Evolutionary conservation across 75 land plant species (phyloP).

Genomic region (Larix kaempferi): DNA sequence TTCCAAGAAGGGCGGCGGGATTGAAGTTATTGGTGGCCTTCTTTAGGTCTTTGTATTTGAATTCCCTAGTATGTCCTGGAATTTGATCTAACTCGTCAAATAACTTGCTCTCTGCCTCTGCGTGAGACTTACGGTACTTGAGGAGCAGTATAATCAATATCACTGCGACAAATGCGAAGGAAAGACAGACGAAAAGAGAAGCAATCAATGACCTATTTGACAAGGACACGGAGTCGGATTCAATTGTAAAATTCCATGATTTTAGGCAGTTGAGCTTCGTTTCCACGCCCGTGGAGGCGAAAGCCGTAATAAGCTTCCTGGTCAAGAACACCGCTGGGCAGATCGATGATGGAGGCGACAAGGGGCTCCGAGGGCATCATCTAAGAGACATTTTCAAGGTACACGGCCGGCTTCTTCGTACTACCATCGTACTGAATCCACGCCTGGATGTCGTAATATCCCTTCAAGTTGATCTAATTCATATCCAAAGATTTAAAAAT

Average conservation of each 20-base stretch:
- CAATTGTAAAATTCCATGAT: background rate
- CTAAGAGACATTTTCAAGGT: no score
- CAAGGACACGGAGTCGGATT: background rate
- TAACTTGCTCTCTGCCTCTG: background rate
- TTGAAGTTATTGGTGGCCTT: conserved; percentile 17
- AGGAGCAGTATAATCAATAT: no score
- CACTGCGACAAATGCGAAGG: background rate
- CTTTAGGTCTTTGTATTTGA: conserved; percentile 19
- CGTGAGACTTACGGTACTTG: background rate
- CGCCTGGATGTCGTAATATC: no score
- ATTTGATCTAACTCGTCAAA: background rate
- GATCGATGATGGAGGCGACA: background rate
- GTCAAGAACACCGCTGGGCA: background rate
- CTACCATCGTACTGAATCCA: no score
- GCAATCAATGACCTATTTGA: no score
- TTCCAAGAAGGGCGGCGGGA: conserved; percentile 3
- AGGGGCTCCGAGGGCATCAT: no score
- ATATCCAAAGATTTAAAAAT: no score
- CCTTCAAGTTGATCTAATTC: no score
- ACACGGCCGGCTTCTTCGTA: no score
- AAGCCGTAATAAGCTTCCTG: conserved; percentile 25
- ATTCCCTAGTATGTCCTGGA: background rate
- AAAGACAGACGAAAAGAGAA: background rate
- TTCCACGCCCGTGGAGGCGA: conserved; percentile 49
- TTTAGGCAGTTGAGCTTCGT: conserved; percentile 32